Evolutionary conservation across 2,329 filamentous ascomycete genomes (phyloP), one percentile per base, ranked within the genome.

Genomic region (Exutisphaerella laricina): DNA sequence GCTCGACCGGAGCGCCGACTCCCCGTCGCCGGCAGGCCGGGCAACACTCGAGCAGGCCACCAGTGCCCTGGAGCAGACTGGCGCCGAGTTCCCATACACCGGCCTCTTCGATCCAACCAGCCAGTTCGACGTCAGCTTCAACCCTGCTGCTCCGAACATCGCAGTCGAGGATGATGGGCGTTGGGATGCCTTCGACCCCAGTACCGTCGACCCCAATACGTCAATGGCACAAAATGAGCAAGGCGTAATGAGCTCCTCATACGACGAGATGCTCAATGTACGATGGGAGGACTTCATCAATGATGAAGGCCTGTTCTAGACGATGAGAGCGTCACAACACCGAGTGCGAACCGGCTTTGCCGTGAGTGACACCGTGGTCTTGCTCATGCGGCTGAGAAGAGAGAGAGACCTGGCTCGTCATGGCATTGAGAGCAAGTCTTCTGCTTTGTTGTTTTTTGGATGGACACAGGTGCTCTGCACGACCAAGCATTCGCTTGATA

Each of bases 91-190:
- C 20, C 28, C 26, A 35, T 39, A 44, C 34, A 44, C 36, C 41
- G 18, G 22, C 41, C 41, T 39, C 41, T 44, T 44, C 41, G 41
- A 44, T 44, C 26, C 35, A 43, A 35, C 14, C 18, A 23, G 33
- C 18, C n/a, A 51, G 41, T 48, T 46, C 37, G 34, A 48, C 16
- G 30, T 49, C 43, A 48, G 40, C 41, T 55, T 53, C 46, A 42
- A 56, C 39, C 49, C 53, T 17, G 37, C 44, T 45, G 43, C 41
- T 6, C 39, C 40, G 23, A 43, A 43, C 39, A 43, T 30, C 35
- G 36, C 40, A 43, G 40, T 7, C n/a, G 3, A 16, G 29, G 29
- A 4, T 3, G 3, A 5, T 28, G 25, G 25, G 25, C 25, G 13
- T 30, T 40, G 44, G 39, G 39, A 34, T 34, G 38, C 39, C 38